phyloP scores from a whole-genome alignment of 352 stramenopile genomes.

The Globisporangium rhizosaccharum region DNA sequence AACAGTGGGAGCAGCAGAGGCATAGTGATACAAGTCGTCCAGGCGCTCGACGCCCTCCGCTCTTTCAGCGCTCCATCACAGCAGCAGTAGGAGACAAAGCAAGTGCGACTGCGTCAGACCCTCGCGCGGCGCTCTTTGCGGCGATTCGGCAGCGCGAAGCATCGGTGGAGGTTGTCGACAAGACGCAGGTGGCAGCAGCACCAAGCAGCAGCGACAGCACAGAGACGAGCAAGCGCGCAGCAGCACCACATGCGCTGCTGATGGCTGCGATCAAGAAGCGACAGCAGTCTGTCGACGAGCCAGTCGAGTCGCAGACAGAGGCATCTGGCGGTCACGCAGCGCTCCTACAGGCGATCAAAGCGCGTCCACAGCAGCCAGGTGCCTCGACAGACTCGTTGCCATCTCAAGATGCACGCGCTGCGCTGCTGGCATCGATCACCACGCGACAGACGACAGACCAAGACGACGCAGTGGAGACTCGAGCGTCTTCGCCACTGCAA shows the following conservation, averaged over 20 bases:
- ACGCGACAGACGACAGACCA: neutral
- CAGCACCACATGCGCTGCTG: constrained; percentile 1
- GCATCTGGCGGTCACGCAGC: neutral
- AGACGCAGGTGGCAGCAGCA: neutral
- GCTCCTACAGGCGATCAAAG: constrained; percentile 5
- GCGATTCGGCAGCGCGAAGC: constrained; percentile 23
- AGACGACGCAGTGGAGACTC: neutral
- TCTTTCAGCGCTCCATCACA: constrained; percentile 1
- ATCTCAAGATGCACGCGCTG: constrained; percentile 8
- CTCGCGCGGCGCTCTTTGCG: constrained; percentile 23
- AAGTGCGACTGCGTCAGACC: neutral
- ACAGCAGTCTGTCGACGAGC: neutral
- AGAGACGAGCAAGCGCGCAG: neutral
- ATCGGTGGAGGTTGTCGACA: neutral
- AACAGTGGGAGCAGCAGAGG: constrained; percentile 21
- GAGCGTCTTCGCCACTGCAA: neutral
- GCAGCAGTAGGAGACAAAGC: neutral
- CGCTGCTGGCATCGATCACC: constrained; percentile 6
- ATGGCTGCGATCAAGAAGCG: constrained; percentile 13
- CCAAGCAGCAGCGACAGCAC: neutral
- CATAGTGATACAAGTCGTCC: neutral
- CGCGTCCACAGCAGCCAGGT: neutral
- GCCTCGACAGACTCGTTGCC: neutral
- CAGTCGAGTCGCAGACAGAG: neutral
- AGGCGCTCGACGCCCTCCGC: constrained; percentile 5